These are phyloP conservation scores for Begonia peltatifolia DNA, from an alignment of 306 rosid species.

Conservation along the genomic window DNA sequence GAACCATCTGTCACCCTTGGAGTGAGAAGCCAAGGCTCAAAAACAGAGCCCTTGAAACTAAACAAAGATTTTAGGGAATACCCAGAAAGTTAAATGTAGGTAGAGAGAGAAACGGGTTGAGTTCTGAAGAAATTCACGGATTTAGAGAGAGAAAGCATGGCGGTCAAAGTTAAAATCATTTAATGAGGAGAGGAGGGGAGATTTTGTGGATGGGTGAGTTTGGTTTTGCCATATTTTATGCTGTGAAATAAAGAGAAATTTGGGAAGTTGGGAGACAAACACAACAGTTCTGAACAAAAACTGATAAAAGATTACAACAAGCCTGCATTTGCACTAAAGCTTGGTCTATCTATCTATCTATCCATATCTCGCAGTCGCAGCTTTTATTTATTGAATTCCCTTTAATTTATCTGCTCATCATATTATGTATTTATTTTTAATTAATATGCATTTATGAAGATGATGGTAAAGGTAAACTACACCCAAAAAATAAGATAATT, in stretches of 20 bases:
- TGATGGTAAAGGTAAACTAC: too few relatives aligned
- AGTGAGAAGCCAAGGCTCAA: constrained; percentile 6
- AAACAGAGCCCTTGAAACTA: neutral
- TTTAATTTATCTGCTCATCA: too few relatives aligned
- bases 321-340: too few relatives aligned
- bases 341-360: too few relatives aligned
- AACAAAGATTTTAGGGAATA: constrained; percentile 1
- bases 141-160: neutral
- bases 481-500: too few relatives aligned
- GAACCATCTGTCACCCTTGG: neutral
- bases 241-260: constrained; percentile 15
- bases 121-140: constrained; percentile 1
- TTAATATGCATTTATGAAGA: too few relatives aligned
- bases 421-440: too few relatives aligned
- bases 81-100: neutral
- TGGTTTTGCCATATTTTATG: neutral
- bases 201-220: neutral
- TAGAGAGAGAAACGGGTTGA: neutral
- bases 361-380: too few relatives aligned
- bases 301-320: neutral
- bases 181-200: constrained; percentile 2
- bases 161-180: constrained; percentile 22
- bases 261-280: constrained; percentile 1
- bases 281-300: constrained; percentile 3
- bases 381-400: too few relatives aligned